A percentile compares a stretch with the other conserved stretches of the same genome.
Evolutionary conservation across 306 rosid genomes (phyloP).

Genomic region (Pueraria montana): DNA sequence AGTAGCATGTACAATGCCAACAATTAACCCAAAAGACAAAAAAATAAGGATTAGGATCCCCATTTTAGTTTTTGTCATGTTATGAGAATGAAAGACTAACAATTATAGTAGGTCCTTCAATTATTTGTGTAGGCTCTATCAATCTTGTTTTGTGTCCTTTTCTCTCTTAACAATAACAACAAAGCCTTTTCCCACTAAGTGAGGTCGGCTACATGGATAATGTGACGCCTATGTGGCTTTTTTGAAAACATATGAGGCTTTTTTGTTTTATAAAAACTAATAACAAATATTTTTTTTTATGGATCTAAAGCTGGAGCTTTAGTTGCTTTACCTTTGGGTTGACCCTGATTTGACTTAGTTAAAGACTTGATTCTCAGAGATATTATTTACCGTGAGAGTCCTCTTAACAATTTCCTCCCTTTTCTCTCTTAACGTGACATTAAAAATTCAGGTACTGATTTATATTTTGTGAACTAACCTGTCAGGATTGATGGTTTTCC

Average conservation of each 20-base stretch:
- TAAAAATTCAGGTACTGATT: not conserved
- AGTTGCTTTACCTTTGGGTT: no score
- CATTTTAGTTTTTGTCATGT: not conserved
- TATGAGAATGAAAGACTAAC: not conserved
- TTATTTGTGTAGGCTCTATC: no score
- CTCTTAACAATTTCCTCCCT: not conserved
- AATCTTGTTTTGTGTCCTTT: no score
- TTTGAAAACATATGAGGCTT: no score
- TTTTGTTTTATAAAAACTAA: no score
- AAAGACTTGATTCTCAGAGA: not conserved
- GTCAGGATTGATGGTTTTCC: slow-evolving; percentile 92
- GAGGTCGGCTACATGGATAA: no score
- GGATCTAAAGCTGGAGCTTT: no score
- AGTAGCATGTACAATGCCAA: slow-evolving; percentile 6
- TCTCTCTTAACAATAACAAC: no score
- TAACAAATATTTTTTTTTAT: no score
- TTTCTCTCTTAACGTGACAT: not conserved
- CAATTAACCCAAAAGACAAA: not conserved
- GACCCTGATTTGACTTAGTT: no score
- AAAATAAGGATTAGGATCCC: not conserved
- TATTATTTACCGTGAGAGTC: not conserved
- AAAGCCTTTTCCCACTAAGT: no score
- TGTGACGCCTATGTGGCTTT: no score
- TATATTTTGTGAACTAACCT: slow-evolving; percentile 60
- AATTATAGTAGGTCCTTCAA: not conserved